Evolutionary conservation across 2,329 filamentous ascomycete species (phyloP).

Genomic region (Saccharata proteae): DNA sequence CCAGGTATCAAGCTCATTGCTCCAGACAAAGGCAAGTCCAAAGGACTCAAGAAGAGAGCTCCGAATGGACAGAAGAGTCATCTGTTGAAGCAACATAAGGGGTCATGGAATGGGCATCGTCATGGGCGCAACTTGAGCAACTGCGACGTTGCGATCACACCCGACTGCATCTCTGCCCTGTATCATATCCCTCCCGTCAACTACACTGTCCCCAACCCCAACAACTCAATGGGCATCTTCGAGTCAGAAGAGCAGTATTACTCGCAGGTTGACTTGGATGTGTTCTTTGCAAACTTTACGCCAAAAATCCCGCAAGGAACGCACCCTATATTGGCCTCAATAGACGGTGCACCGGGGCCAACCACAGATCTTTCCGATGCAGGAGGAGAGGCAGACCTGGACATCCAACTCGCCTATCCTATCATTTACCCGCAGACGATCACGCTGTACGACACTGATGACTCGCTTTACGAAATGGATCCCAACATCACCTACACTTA

Average conservation of each 20-base stretch:
- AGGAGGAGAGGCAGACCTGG: slow-evolving; percentile 34
- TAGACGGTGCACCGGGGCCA: slow-evolving; percentile 38
- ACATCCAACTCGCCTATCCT: slow-evolving; percentile 37
- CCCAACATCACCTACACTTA: background rate
- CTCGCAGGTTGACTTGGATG: slow-evolving; percentile 17
- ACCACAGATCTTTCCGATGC: slow-evolving; percentile 10
- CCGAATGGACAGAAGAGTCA: background rate
- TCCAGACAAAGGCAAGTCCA: background rate
- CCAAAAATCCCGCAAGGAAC: slow-evolving; percentile 27
- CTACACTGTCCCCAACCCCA: background rate
- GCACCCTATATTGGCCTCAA: slow-evolving; percentile 33
- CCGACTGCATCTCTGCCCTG: slow-evolving; percentile 35
- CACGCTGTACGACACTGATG: slow-evolving; percentile 39
- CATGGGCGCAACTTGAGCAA: slow-evolving; percentile 18
- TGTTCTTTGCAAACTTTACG: slow-evolving; percentile 25
- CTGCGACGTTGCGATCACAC: slow-evolving; percentile 46
- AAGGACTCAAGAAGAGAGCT: background rate
- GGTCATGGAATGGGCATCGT: slow-evolving; percentile 5
- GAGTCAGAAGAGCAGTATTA: slow-evolving; percentile 7
- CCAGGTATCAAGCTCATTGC: slow-evolving; percentile 30
- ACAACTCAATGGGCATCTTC: slow-evolving; percentile 6
- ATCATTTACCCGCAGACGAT: slow-evolving; percentile 41
- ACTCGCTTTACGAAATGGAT: slow-evolving; percentile 28
- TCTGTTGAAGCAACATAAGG: too few relatives aligned
- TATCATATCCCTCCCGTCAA: slow-evolving; percentile 20